These are phyloP conservation scores for Aspergillus alliaceus DNA, from an alignment of 2,329 filamentous ascomycete genomes.

Conservation along the genomic window DNA sequence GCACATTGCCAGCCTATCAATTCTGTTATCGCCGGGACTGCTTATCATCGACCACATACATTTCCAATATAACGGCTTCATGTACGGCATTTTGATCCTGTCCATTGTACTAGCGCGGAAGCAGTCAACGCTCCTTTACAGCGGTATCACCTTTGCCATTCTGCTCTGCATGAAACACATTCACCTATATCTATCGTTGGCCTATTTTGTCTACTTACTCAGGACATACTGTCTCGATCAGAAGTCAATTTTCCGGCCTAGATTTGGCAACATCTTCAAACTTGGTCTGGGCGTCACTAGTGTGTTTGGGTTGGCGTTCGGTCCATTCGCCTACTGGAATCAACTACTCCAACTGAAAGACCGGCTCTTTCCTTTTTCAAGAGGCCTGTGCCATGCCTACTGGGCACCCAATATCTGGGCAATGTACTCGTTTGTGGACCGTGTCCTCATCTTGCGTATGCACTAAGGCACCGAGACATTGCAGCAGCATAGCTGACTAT, in stretches of 20 bases:
- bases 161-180: slow-evolving; percentile 97
- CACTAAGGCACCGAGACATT: slow-evolving; percentile 7
- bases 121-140: slow-evolving; percentile 70
- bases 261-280: slow-evolving; percentile 77
- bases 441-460: slow-evolving; percentile 77
- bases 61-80: slow-evolving; percentile 97
- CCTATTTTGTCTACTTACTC: slow-evolving; percentile 93
- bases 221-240: slow-evolving; percentile 82
- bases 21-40: slow-evolving; percentile 87
- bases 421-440: slow-evolving; percentile 87
- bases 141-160: slow-evolving; percentile 79
- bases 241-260: slow-evolving; percentile 72
- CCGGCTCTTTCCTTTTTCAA: slow-evolving; percentile 88
- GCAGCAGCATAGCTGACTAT: slow-evolving; percentile 34
- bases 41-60: slow-evolving; percentile 98
- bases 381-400: slow-evolving; percentile 94
- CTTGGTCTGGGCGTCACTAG: slow-evolving; percentile 70
- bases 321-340: slow-evolving; percentile 77
- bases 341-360: slow-evolving; percentile 83
- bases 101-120: slow-evolving; percentile 81
- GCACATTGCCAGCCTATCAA: slow-evolving; percentile 82
- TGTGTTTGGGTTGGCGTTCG: slow-evolving; percentile 80
- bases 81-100: slow-evolving; percentile 86
- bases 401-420: slow-evolving; percentile 99
- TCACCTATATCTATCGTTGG: slow-evolving; percentile 91